Conservation (phyloP, 2,329 filamentous ascomycete genomes). For the Thelonectria olida region DNA sequence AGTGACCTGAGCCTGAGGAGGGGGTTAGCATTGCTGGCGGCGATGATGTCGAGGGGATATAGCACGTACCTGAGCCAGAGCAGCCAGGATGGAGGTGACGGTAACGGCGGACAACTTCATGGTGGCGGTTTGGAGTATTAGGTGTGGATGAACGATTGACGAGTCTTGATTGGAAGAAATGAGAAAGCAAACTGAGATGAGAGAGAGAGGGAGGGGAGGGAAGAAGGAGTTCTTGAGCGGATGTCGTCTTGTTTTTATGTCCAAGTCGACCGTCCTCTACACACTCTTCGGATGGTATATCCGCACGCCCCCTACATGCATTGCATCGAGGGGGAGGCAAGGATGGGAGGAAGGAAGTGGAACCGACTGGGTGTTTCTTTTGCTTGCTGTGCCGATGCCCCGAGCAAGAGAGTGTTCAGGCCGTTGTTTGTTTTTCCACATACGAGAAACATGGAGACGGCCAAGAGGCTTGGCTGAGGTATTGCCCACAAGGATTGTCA, state of each 20-base stretch:
- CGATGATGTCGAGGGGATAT: too few relatives aligned
- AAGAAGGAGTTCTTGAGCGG: too few relatives aligned
- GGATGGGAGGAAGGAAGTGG: not conserved
- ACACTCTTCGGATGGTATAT: conserved; percentile 14
- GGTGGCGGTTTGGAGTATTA: conserved; percentile 21
- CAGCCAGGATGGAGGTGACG: conserved; percentile 40
- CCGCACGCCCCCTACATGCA: conserved; percentile 18
- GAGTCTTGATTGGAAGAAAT: conserved; percentile 3
- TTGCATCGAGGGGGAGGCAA: too few relatives aligned
- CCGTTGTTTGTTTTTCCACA: too few relatives aligned
- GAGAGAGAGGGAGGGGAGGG: not conserved
- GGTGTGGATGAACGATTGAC: conserved; percentile 13
- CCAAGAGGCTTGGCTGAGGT: too few relatives aligned
- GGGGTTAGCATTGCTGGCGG: not conserved
- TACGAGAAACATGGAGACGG: too few relatives aligned
- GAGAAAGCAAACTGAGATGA: conserved; percentile 2
- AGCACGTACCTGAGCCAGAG: conserved; percentile 19
- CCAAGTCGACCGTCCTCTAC: not conserved
- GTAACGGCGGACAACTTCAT: conserved; percentile 48
- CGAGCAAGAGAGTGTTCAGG: too few relatives aligned
- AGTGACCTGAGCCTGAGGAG: conserved; percentile 7
- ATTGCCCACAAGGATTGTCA: too few relatives aligned
- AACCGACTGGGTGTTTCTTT: not conserved
- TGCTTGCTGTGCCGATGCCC: too few relatives aligned
- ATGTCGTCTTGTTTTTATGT: conserved; percentile 14